A percentile compares a stretch with the other conserved stretches of the same genome.
Conservation (phyloP, 306 rosid species). For the Betula pendula region DNA sequence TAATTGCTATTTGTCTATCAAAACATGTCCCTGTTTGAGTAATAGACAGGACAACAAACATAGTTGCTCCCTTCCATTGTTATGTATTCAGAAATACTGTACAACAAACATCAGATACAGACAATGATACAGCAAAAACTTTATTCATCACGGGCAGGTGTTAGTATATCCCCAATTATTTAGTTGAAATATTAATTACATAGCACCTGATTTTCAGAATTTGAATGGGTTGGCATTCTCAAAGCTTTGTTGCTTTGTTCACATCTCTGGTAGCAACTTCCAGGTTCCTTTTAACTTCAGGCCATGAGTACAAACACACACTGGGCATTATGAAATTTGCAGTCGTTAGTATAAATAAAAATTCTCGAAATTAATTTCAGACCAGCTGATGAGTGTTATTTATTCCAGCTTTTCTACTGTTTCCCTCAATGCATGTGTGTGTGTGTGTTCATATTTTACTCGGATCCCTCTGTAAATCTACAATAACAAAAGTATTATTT, state of each 20-base stretch:
- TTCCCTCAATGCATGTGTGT: neutral
- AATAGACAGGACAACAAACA: too few relatives aligned
- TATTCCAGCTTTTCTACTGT: neutral
- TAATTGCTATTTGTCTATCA: too few relatives aligned
- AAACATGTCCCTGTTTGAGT: too few relatives aligned
- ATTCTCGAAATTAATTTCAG: neutral
- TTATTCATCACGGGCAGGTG: neutral
- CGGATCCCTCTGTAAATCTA: neutral
- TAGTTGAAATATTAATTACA: neutral
- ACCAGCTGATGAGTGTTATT: neutral
- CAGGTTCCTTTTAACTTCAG: neutral
- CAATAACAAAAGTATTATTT: neutral
- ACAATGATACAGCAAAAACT: neutral
- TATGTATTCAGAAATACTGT: neutral
- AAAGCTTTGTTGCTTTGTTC: neutral
- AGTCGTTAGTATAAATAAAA: neutral
- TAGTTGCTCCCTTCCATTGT: neutral
- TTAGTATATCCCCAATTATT: neutral
- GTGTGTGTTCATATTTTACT: neutral
- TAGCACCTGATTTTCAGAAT: neutral
- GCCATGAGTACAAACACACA: neutral
- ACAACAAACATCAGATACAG: neutral
- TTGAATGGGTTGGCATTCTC: neutral
- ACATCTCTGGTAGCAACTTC: neutral
- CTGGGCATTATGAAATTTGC: neutral